Conservation (phyloP, 306 rosid genomes). For the Geum urbanum region DNA sequence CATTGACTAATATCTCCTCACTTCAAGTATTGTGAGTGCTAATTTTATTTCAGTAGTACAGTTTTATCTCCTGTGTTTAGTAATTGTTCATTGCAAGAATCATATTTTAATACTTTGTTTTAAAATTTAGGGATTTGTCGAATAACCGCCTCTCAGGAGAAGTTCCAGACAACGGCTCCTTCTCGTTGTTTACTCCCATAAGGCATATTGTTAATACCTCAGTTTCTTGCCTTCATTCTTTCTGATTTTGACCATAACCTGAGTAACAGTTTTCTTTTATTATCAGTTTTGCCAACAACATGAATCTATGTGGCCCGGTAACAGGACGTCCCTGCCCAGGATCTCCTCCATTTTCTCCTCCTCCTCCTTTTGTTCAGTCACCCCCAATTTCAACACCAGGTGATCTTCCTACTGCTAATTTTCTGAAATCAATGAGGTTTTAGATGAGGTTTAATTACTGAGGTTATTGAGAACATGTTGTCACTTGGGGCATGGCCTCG, state of each 20-base stretch:
- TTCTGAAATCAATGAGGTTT: constrained; percentile 1
- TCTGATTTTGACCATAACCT: constrained; percentile 20
- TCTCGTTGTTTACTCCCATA: constrained; percentile 95
- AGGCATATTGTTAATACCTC: constrained; percentile 44
- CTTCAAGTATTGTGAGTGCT: constrained; percentile 95
- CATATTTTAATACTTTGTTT: constrained; percentile 7
- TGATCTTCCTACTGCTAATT: constrained; percentile 33
- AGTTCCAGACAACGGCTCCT: constrained; percentile 98
- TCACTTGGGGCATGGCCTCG: not conserved
- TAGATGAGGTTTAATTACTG: not conserved
- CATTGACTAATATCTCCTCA: constrained; percentile 84
- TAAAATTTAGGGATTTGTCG: constrained; percentile 77
- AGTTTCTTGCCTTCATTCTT: constrained; percentile 17
- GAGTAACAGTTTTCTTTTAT: constrained; percentile 14
- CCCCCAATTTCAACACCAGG: constrained; percentile 85
- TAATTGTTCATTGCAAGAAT: constrained; percentile 12
- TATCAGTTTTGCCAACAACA: constrained; percentile 93
- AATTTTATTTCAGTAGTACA: constrained; percentile 14
- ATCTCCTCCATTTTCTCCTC: constrained; percentile 99
- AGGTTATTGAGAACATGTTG: not conserved
- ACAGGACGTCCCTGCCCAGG: constrained; percentile 98
- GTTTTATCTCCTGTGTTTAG: not conserved
- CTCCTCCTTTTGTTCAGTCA: constrained; percentile 97
- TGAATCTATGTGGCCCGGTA: constrained; percentile 95
- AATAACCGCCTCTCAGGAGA: constrained; percentile 79